Evolutionary conservation across 163 green algal species (phyloP), one percentile per base, ranked within the genome.

Genomic region (Chlamydomonas reinhardtii): DNA sequence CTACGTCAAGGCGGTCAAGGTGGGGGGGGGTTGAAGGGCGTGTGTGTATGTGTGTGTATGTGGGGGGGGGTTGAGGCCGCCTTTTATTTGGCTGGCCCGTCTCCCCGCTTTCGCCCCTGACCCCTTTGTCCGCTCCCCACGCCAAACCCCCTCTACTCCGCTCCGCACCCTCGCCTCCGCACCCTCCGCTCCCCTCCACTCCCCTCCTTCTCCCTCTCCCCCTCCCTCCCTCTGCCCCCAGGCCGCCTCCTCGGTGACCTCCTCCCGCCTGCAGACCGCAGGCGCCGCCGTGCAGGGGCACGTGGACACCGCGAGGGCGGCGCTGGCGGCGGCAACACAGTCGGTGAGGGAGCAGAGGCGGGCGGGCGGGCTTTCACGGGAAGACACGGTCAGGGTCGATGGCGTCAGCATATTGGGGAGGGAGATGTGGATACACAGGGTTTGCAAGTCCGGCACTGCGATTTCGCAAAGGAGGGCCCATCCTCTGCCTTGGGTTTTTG

Each of bases 1-100:
- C 25, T 74, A 74, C 62, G 25, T 74, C 32, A 37, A 74, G 62
- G 76, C 76, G 27, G 62, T 74, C 8, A 64, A 83, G 76, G 76
- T 83, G 75, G 8, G 71, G 22, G 71, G 71, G 35, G n/a, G n/a
- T n/a, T n/a, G n/a, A n/a, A n/a, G n/a, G n/a, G n/a, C 12, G 32
- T 12, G 34, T 27, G 20, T 9, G 34, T 4, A 35, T 14, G 68
- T 5, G 68, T 8, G 39, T n/a, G 69, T 17, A 48, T 11, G 34
- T 31, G 24, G 32, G 19, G 4, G 19, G 34, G 19, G 34, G 69
- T 9, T 24, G 32, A 11, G 68, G 32, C 32, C 31, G 16, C 32
- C 9, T n/a, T n/a, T n/a, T n/a, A n/a, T n/a, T n/a, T n/a, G n/a
- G n/a, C n/a, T n/a, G n/a, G n/a, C n/a, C n/a, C n/a, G n/a, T n/a